Base-by-base conservation (phyloP, 768 basidiomycete species). In the Pilatotrama ljubarskyi region DNA sequence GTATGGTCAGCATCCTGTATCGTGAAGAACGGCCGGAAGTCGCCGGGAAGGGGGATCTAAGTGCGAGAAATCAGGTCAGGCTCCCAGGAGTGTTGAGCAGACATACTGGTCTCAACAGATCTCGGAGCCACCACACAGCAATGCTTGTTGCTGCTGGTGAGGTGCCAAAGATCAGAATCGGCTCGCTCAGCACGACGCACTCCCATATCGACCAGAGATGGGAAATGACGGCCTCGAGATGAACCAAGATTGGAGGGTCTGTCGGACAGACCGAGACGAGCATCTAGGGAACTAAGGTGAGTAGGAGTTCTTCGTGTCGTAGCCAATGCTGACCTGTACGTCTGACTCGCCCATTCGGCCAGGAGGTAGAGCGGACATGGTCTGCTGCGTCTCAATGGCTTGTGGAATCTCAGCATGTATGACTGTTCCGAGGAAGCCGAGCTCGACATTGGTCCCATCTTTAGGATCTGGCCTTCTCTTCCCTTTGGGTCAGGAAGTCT, bases 21-120 rank as follows among this genome's bases (percentile, higher is more conserved):
- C 15, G 96, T 97, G 64, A 98, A 91, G 72, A 96, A 99, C 0
- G 96, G 96, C 9, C 96, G 83, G 66, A 93, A 84, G 68, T 99
- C 95, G 1, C 84, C 85, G 0, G 88, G 84, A 8, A 92, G 78
- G 3, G 94, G 93, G 29, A 96, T 86, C 93, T 94, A n/a, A n/a
- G n/a, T n/a, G n/a, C n/a, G n/a, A n/a, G n/a, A n/a, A n/a, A n/a
- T n/a, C n/a, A n/a, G n/a, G n/a, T n/a, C n/a, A n/a, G n/a, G n/a
- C n/a, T n/a, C n/a, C n/a, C n/a, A n/a, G n/a, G n/a, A n/a, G 59
- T 42, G 32, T 38, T 5, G 32, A n/a, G n/a, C n/a, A n/a, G 10
- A 55, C 22, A 18, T 68, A 94, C 90, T 5, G 96, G 96, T 36
- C 92, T 83, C 6, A 97, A 66, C 10, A 98, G 77, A 69, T 96